Evolutionary conservation across 805 yeast genomes (phyloP).

Genomic region (Sugiyamaella marilandica): DNA sequence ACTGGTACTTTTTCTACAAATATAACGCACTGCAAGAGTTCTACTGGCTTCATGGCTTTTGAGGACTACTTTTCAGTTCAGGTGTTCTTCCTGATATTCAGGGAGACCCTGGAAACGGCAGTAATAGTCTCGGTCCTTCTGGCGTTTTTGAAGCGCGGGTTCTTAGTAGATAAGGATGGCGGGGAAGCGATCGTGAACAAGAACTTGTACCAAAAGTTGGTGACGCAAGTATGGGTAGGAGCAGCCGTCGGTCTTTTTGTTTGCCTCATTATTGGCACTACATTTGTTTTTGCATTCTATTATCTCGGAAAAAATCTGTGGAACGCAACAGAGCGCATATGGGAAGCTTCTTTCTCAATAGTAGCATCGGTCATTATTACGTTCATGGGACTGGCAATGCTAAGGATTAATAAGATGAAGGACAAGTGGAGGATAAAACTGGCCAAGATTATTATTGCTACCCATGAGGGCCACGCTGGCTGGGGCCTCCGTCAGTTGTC

Average conservation of each 20-base stretch:
- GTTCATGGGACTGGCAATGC: conserved; percentile 77
- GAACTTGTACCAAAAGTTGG: conserved; percentile 41
- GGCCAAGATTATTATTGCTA: conserved; percentile 38
- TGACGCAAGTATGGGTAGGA: conserved; percentile 77
- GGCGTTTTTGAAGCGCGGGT: conserved; percentile 80
- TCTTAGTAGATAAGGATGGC: conserved; percentile 27
- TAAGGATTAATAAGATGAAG: conserved; percentile 74
- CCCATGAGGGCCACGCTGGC: conserved; percentile 21
- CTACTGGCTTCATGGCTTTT: conserved; percentile 13
- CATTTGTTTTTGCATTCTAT: conserved; percentile 67
- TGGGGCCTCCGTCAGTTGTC: conserved; percentile 21
- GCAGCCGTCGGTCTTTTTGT: conserved; percentile 64
- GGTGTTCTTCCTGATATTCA: conserved; percentile 83
- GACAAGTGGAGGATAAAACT: conserved; percentile 72
- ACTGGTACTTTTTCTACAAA: no score
- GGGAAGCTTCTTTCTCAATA: conserved; percentile 83
- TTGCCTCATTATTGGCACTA: conserved; percentile 68
- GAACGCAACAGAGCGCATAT: conserved; percentile 80
- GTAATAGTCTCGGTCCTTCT: conserved; percentile 79
- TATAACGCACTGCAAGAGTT: no score
- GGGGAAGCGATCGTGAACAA: conserved; percentile 14
- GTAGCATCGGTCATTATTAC: conserved; percentile 76
- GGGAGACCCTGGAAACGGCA: conserved; percentile 87
- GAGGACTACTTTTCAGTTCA: conserved; percentile 52
- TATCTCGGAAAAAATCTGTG: conserved; percentile 77